Percentiles rank a stretch among this genome's conserved stretches.
Evolutionary conservation across 2,329 filamentous ascomycete genomes (phyloP).

Genomic region (Leptographium radiaticola): DNA sequence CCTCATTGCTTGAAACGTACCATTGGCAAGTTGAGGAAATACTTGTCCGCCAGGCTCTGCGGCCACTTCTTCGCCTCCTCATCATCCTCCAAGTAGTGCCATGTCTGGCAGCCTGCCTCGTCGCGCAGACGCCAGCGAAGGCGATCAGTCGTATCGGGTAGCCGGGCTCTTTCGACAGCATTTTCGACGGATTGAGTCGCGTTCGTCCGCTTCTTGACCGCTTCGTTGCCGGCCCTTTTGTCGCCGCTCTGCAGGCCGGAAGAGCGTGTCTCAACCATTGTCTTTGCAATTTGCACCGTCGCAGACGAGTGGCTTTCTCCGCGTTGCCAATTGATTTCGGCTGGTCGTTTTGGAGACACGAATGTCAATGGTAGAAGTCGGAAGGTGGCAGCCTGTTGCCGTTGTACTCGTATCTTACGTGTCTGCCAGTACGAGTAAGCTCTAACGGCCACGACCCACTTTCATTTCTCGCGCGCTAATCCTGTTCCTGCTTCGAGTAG

Average conservation of each 20-base stretch:
- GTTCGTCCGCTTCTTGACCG: constrained; percentile 26
- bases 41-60: constrained; percentile 80
- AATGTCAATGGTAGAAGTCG: too few relatives aligned
- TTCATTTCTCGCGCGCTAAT: too few relatives aligned
- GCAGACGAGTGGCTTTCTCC: too few relatives aligned
- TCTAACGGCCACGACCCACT: too few relatives aligned
- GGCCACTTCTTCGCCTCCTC: constrained; percentile 66
- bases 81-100: constrained; percentile 77
- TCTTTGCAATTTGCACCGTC: background rate
- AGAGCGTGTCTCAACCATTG: constrained; percentile 11
- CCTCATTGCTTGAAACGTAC: constrained; percentile 31
- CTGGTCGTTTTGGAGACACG: too few relatives aligned
- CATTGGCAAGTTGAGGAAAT: constrained; percentile 65
- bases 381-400: too few relatives aligned
- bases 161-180: background rate
- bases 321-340: too few relatives aligned
- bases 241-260: constrained; percentile 16
- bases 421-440: too few relatives aligned
- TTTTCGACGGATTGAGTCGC: constrained; percentile 17
- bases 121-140: constrained; percentile 74
- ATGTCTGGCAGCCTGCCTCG: constrained; percentile 76
- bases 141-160: constrained; percentile 53
- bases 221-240: constrained; percentile 14
- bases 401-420: too few relatives aligned
- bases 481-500: too few relatives aligned